These are phyloP conservation scores for Corymbia maculata DNA, from an alignment of 345 rosid species.

Conservation along the genomic window DNA sequence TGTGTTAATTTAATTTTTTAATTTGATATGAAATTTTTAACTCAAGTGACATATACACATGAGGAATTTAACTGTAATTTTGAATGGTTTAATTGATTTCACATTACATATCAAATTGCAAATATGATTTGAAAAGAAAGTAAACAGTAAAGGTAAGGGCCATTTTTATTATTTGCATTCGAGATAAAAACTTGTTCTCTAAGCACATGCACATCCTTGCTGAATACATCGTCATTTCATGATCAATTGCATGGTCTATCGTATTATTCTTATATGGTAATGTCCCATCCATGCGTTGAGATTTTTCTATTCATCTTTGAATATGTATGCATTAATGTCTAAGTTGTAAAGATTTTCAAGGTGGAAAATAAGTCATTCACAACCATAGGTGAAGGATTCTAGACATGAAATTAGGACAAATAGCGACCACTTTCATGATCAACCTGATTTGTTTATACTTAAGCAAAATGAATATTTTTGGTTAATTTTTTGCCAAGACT, in stretches of 20 bases:
- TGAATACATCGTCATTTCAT: background rate
- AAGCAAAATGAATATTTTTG: background rate
- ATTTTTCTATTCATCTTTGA: background rate
- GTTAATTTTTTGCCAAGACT: background rate
- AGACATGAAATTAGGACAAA: background rate
- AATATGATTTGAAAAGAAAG: background rate
- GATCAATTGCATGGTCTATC: background rate
- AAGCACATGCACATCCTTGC: background rate
- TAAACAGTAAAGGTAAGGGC: background rate
- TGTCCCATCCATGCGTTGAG: background rate
- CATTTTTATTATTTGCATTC: background rate
- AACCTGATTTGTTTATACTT: background rate
- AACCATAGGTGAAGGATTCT: background rate
- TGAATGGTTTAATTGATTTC: background rate
- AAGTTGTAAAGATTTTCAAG: background rate
- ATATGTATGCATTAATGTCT: background rate
- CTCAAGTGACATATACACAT: background rate
- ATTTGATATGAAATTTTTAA: background rate
- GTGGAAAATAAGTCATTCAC: background rate
- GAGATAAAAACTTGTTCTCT: background rate
- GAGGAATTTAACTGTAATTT: background rate
- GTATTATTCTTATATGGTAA: background rate
- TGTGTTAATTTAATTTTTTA: no score
- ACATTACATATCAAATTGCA: background rate
- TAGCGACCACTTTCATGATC: no score